Evolutionary conservation across 2,329 filamentous ascomycete genomes (phyloP).

Genomic region (Neonectria magnoliae): DNA sequence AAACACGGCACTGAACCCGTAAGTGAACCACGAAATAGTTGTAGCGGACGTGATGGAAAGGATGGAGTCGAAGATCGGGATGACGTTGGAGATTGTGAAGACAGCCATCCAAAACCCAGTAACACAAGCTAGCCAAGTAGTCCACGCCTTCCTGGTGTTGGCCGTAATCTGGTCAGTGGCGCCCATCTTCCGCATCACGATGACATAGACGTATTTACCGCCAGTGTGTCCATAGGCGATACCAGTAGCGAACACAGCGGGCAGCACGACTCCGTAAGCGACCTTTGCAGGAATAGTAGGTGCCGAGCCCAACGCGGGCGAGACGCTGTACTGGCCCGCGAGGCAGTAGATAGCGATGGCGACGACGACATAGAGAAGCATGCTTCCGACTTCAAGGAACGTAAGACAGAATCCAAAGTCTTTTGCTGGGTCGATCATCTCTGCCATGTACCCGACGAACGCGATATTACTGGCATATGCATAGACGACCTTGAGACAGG

Average conservation of each 20-base stretch:
- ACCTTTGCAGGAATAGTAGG: constrained; percentile 37
- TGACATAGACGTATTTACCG: constrained; percentile 40
- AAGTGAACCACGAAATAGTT: constrained; percentile 42
- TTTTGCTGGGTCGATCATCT: constrained; percentile 34
- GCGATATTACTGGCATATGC: constrained; percentile 42
- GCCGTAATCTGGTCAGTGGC: constrained; percentile 33
- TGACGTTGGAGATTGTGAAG: constrained; percentile 42
- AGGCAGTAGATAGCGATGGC: constrained; percentile 40
- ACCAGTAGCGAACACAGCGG: constrained; percentile 37
- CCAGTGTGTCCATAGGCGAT: constrained; percentile 41
- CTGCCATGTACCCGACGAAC: constrained; percentile 42
- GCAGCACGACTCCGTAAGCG: constrained; percentile 40
- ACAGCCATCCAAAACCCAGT: constrained; percentile 40
- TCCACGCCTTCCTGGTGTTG: constrained; percentile 40
- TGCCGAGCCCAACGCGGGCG: constrained; percentile 38
- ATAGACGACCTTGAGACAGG: constrained; percentile 37
- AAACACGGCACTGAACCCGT: constrained; percentile 37
- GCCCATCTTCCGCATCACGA: constrained; percentile 30
- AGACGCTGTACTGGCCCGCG: constrained; percentile 34
- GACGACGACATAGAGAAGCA: constrained; percentile 38
- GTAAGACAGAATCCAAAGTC: constrained; percentile 39
- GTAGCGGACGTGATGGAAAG: constrained; percentile 41
- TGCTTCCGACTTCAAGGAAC: constrained; percentile 38
- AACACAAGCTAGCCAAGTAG: constrained; percentile 36
- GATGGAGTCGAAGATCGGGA: constrained; percentile 44